Conservation (phyloP, 805 yeast genomes). For the Wickerhamiella spandovensis region DNA sequence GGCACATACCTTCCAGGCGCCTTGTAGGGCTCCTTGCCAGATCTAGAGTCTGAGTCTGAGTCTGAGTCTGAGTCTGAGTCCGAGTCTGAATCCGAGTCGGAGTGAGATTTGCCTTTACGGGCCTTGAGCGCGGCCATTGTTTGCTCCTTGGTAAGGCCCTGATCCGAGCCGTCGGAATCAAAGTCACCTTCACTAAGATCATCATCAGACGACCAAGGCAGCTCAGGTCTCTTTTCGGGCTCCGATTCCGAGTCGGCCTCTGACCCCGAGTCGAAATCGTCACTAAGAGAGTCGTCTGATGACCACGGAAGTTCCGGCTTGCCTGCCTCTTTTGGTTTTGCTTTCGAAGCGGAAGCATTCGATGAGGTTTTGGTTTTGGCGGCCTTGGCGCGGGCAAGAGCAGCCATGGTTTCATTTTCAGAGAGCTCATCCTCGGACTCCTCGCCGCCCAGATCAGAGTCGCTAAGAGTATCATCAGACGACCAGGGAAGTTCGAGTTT, state of each 20-base stretch:
- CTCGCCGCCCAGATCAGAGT: neutral
- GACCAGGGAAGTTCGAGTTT: neutral
- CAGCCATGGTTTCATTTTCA: slow-evolving; percentile 15
- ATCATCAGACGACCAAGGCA: slow-evolving; percentile 7
- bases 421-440: slow-evolving; percentile 7
- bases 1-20: slow-evolving; percentile 53
- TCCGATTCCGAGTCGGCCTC: neutral
- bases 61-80: slow-evolving; percentile 6
- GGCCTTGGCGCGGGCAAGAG: slow-evolving; percentile 10
- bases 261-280: slow-evolving; percentile 13
- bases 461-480: neutral
- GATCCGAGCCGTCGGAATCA: slow-evolving; percentile 14
- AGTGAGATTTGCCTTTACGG: slow-evolving; percentile 10
- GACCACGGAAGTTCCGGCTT: slow-evolving; percentile 12
- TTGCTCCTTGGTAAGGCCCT: slow-evolving; percentile 15
- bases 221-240: neutral
- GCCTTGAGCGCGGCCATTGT: slow-evolving; percentile 19
- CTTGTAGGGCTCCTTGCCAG: slow-evolving; percentile 60
- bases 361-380: neutral
- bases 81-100: neutral
- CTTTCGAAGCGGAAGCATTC: neutral
- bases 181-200: slow-evolving; percentile 14
- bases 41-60: slow-evolving; percentile 19
- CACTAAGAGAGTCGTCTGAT: slow-evolving; percentile 8
- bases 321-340: slow-evolving; percentile 1